Evolutionary conservation across 192 early-diverging fungal species (phyloP).

Genomic region (Podila epicladia): DNA sequence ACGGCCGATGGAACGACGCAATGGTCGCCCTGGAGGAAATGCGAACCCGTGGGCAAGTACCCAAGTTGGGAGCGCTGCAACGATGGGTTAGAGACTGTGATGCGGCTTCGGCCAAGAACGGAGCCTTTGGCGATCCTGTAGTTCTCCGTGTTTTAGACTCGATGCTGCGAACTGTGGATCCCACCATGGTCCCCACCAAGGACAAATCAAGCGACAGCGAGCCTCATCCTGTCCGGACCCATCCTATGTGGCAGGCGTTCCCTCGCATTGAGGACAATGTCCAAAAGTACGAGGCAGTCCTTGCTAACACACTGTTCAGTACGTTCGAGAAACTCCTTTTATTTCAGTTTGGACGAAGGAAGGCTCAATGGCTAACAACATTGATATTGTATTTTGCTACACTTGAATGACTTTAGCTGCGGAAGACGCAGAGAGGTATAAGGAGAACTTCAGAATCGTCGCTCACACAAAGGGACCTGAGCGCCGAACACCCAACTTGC

Average conservation of each 20-base stretch:
- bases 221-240: slow-evolving; percentile 32
- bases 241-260: slow-evolving; percentile 56
- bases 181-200: slow-evolving; percentile 55
- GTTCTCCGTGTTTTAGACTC: slow-evolving; percentile 68
- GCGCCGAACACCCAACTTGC: slow-evolving; percentile 67
- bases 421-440: slow-evolving; percentile 41
- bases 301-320: slow-evolving; percentile 36
- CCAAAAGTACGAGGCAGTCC: slow-evolving; percentile 40
- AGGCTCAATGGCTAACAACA: not conserved
- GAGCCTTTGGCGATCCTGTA: slow-evolving; percentile 50
- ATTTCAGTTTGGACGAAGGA: not conserved
- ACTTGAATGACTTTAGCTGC: slow-evolving; percentile 9
- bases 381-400: not conserved
- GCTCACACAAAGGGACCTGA: slow-evolving; percentile 60
- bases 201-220: not conserved
- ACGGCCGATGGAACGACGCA: slow-evolving; percentile 68
- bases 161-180: slow-evolving; percentile 72
- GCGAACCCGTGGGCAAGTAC: slow-evolving; percentile 55
- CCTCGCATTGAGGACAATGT: slow-evolving; percentile 30
- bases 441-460: slow-evolving; percentile 60
- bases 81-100: slow-evolving; percentile 80
- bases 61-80: slow-evolving; percentile 70
- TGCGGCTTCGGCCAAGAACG: slow-evolving; percentile 62
- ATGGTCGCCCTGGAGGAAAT: slow-evolving; percentile 60
- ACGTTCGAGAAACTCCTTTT: slow-evolving; percentile 6